Evolutionary conservation across 495 filamentous ascomycete species (phyloP).

Genomic region (Xylaria cubensis): DNA sequence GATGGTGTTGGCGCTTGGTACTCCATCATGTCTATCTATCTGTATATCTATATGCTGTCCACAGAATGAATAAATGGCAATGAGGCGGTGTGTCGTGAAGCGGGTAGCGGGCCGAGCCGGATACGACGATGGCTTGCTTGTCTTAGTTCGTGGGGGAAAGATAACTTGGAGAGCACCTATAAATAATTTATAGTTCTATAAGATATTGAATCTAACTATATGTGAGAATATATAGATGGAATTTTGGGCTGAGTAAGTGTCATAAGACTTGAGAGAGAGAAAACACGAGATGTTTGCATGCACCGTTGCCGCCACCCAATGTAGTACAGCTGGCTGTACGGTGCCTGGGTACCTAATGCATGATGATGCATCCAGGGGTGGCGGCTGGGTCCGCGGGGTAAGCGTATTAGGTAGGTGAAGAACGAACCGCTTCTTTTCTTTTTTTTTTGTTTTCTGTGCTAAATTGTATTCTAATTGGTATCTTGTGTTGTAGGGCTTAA

Average conservation of each 20-base stretch:
- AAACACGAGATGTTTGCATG: constrained; percentile 5
- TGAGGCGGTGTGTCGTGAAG: background rate
- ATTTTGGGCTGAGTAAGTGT: background rate
- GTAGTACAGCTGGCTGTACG: background rate
- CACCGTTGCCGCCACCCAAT: constrained; percentile 8
- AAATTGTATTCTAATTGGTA: constrained; percentile 9
- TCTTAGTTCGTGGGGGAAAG: background rate
- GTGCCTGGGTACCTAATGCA: constrained; percentile 2
- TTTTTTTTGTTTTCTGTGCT: background rate
- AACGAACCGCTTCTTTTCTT: constrained; percentile 1
- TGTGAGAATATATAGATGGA: background rate
- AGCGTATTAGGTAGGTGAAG: constrained; percentile 1
- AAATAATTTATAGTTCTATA: background rate
- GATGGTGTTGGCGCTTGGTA: constrained; percentile 19
- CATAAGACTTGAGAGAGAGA: too few relatives aligned
- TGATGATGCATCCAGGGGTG: constrained; percentile 8
- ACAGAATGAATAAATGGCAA: background rate
- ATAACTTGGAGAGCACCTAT: background rate
- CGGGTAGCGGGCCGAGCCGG: background rate
- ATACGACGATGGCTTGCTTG: background rate
- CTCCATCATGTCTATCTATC: constrained; percentile 4
- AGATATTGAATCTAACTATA: background rate
- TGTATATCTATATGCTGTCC: background rate
- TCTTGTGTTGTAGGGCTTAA: too few relatives aligned
- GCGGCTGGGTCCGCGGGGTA: constrained; percentile 25